phyloP scores from a whole-genome alignment of 441 rosid genomes.

The Erodium trifolium region DNA sequence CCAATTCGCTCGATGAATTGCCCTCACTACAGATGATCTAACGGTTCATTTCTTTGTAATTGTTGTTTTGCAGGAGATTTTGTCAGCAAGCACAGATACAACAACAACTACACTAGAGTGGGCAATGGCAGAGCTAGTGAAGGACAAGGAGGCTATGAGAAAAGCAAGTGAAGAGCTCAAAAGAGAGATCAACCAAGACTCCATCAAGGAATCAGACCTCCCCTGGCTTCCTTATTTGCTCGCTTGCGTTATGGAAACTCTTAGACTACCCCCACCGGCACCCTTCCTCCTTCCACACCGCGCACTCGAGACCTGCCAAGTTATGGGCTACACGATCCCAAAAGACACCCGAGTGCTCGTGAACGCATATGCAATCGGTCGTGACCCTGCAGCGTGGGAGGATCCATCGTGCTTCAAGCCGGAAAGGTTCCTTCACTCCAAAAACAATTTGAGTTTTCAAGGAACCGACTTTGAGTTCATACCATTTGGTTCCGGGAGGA shows the following conservation, averaged over 20 bases:
- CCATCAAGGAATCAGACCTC: background rate
- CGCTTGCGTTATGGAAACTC: background rate
- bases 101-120: slow-evolving; percentile 15
- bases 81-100: background rate
- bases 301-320: background rate
- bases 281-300: background rate
- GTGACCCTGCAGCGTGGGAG: background rate
- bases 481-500: background rate
- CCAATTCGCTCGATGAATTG: too few species aligned
- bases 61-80: background rate
- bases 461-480: background rate
- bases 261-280: background rate
- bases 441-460: background rate
- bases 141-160: slow-evolving; percentile 16
- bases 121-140: slow-evolving; percentile 20
- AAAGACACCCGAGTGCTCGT: background rate
- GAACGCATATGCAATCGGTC: background rate
- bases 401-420: background rate
- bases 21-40: too few species aligned
- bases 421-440: background rate
- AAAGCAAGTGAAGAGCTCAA: slow-evolving; percentile 17
- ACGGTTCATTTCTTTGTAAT: too few species aligned
- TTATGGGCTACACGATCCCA: slow-evolving; percentile 13
- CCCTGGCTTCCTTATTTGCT: background rate
- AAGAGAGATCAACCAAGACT: background rate